Conservation (phyloP, 257 asterid species). For the Rubia yunnanensis region DNA sequence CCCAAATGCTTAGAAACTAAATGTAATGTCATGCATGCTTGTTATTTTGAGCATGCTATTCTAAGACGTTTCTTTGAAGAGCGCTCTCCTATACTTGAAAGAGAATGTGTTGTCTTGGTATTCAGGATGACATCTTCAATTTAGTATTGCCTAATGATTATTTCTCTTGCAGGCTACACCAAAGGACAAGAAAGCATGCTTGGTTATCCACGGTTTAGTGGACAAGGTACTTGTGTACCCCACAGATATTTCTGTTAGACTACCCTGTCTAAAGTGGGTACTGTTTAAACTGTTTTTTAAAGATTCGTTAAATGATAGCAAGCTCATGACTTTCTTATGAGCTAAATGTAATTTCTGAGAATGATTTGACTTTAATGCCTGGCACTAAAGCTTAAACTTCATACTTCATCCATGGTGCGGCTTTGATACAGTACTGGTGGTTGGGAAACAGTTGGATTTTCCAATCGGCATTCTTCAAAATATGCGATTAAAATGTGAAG, state of each 20-base stretch:
- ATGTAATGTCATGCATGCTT: not conserved
- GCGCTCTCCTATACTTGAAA: not conserved
- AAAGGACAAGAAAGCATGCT: slow-evolving; percentile 21
- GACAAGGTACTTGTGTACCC: slow-evolving; percentile 17
- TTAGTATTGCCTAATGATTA: not conserved
- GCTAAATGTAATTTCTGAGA: not conserved
- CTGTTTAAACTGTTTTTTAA: not conserved
- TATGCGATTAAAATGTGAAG: not conserved
- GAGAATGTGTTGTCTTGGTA: not conserved
- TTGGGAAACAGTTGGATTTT: not conserved
- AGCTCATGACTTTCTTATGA: not conserved
- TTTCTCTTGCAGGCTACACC: slow-evolving; percentile 17
- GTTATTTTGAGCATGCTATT: not conserved
- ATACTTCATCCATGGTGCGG: not conserved
- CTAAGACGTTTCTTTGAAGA: not conserved
- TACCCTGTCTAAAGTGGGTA: not conserved
- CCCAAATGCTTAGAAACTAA: not conserved
- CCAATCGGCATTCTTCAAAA: not conserved
- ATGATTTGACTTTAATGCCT: not conserved
- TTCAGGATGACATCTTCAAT: not conserved
- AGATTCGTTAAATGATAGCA: not conserved
- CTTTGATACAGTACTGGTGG: not conserved
- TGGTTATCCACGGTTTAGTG: slow-evolving; percentile 19
- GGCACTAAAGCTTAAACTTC: not conserved
- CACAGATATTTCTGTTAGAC: not conserved